Percentiles rank a stretch among this genome's conserved stretches.
phyloP scores from a whole-genome alignment of 2,329 filamentous ascomycete genomes.

The Dactylellina leptospora region DNA sequence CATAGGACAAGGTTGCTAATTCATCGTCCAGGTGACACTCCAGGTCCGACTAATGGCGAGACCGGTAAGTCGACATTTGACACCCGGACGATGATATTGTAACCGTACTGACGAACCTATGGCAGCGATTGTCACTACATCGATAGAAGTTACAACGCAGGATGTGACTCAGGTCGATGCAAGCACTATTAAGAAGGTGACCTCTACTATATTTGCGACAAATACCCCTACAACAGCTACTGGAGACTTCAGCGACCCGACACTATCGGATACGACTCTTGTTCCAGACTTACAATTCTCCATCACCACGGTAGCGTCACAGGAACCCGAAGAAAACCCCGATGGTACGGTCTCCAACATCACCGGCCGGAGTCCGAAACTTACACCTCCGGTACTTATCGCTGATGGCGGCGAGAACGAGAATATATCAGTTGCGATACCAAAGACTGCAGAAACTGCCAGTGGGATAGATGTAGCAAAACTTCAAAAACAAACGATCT shows the following conservation, averaged over 20 bases:
- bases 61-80: conserved; percentile 24
- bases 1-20: conserved; percentile 21
- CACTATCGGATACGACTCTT: conserved; percentile 13
- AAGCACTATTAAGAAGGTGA: conserved; percentile 15
- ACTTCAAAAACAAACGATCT: conserved; percentile 14
- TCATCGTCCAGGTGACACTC: conserved; percentile 13
- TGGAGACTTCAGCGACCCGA: conserved; percentile 6
- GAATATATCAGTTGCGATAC: conserved; percentile 20
- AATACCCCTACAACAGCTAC: neutral
- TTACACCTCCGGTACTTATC: conserved; percentile 15
- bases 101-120: too few species aligned
- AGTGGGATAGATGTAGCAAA: conserved; percentile 12
- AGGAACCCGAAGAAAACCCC: conserved; percentile 14
- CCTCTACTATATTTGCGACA: conserved; percentile 16
- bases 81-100: too few species aligned
- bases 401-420: conserved; percentile 19
- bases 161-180: conserved; percentile 15
- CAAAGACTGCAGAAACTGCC: conserved; percentile 10
- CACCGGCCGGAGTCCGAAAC: conserved; percentile 20
- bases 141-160: conserved; percentile 33
- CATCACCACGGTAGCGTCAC: conserved; percentile 34
- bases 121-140: conserved; percentile 18
- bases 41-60: conserved; percentile 12
- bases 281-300: conserved; percentile 20
- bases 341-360: conserved; percentile 6